Evolutionary conservation across 1,284 basidiomycete genomes (phyloP), one percentile per base, ranked within the genome.

Genomic region (Entoloma clypeatum): DNA sequence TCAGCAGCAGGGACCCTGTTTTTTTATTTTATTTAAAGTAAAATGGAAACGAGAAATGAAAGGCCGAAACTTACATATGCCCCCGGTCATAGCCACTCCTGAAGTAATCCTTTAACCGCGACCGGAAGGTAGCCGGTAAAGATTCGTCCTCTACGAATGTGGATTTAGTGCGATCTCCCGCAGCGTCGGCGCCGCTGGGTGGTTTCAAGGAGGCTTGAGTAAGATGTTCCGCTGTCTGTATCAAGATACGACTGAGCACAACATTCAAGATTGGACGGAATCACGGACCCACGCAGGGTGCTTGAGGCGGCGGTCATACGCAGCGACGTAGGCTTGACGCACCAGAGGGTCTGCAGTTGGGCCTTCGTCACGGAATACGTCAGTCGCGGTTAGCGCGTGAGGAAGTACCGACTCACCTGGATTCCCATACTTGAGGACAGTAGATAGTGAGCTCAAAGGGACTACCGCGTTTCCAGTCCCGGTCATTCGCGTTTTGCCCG

Each of bases 1-100:
- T 99, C 96, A 23, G 95, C 95, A n/a, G 95, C 95, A 25, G 95
- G 93, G 0, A 92, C 91, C 89, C 89, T 91, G 48, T 1, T 22
- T 17, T 43, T 16, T 41, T 33, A 37, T 27, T 9, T 21, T 18
- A 14, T 46, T 13, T 40, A 17, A 39, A 27, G 29, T 23, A 5
- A 7, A 43, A 30, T 28, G 8, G 9, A 22, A 33, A 30, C 10
- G 33, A 36, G 13, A 29, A 25, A 36, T 29, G 26, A 22, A 34
- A 26, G 19, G 28, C 26, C 25, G 29, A 34, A 31, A 69, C 81
- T 35, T 48, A 86, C 94, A 99, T 98, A 63, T 99, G 95, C 31
- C 95, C 96, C 11, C 95, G 81, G 60, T 97, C 95, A 63, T 98
- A 99, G 9, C 95, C 95, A 54, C 89, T 93, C 45, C 77, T 74